phyloP scores from a whole-genome alignment of 208 protist genomes.

The Acanthamoeba culbertsoni region DNA sequence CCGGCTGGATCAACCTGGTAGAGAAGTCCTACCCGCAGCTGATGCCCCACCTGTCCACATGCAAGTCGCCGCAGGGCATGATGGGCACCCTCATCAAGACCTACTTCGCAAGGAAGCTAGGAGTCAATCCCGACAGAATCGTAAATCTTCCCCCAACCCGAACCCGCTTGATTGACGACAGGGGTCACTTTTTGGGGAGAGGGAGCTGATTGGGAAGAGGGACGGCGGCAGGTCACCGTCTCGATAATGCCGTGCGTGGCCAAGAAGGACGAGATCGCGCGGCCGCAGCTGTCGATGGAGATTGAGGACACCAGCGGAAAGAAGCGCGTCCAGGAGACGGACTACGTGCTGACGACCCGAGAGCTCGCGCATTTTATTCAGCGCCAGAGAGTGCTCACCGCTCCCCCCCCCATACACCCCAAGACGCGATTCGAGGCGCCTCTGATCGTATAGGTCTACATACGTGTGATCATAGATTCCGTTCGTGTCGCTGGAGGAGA shows the following conservation, averaged over 20 bases:
- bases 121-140: constrained; percentile 52
- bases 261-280: constrained; percentile 72
- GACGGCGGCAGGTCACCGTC: constrained; percentile 49
- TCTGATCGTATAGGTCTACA: background rate
- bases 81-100: constrained; percentile 70
- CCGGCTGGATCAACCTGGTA: constrained; percentile 74
- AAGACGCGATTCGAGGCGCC: background rate
- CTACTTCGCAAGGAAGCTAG: constrained; percentile 48
- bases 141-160: background rate
- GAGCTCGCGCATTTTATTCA: constrained; percentile 67
- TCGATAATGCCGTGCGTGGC: constrained; percentile 77
- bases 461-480: background rate
- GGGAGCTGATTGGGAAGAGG: too few relatives aligned
- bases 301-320: background rate
- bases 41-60: constrained; percentile 72
- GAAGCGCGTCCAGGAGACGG: constrained; percentile 21
- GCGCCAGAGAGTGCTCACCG: background rate
- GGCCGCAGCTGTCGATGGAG: constrained; percentile 13
- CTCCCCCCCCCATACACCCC: background rate
- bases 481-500: constrained; percentile 21
- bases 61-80: constrained; percentile 70
- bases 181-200: too few relatives aligned
- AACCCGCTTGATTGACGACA: too few relatives aligned
- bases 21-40: constrained; percentile 73
- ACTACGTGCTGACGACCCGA: constrained; percentile 70